phyloP scores from a whole-genome alignment of 2,329 filamentous ascomycete genomes.

The Aspergillus sp. region DNA sequence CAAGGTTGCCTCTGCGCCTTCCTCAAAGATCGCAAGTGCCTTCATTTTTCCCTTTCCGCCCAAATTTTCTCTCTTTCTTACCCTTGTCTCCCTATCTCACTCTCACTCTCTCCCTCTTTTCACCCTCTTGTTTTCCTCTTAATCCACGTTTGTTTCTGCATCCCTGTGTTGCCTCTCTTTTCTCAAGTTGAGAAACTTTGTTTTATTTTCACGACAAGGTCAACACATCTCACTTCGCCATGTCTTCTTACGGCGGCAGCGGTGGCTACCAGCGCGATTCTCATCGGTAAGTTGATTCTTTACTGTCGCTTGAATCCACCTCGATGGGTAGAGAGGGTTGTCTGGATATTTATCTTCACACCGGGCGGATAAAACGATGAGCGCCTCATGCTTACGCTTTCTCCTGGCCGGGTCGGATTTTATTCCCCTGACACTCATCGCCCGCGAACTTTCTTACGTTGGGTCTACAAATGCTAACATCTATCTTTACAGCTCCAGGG shows the following conservation, averaged over 20 bases:
- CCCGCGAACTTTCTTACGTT: background rate
- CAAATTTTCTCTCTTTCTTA: slow-evolving; percentile 23
- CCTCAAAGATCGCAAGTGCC: slow-evolving; percentile 2
- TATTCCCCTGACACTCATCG: background rate
- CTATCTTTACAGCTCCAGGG: slow-evolving; percentile 33
- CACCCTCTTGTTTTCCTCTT: slow-evolving; percentile 11
- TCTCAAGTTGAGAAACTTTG: slow-evolving; percentile 3
- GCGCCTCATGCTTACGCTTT: background rate
- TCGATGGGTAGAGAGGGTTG: background rate
- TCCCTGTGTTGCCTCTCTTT: slow-evolving; percentile 18
- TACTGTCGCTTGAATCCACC: background rate
- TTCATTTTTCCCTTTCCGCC: slow-evolving; percentile 27
- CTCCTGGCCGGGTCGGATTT: background rate
- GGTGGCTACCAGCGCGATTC: slow-evolving; percentile 55
- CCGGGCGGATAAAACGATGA: background rate
- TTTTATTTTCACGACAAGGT: slow-evolving; percentile 2
- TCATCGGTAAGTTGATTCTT: slow-evolving; percentile 42
- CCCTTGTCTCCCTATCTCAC: slow-evolving; percentile 22
- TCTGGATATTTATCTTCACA: background rate
- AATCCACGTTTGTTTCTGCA: background rate
- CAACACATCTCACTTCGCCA: slow-evolving; percentile 41
- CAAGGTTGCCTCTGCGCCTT: slow-evolving; percentile 26
- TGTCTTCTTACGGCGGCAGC: slow-evolving; percentile 70
- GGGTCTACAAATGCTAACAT: background rate
- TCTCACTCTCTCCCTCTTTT: slow-evolving; percentile 19